Evolutionary conservation across 148 eudicot genomes (phyloP).

Genomic region (Salicornia ramosissima): DNA sequence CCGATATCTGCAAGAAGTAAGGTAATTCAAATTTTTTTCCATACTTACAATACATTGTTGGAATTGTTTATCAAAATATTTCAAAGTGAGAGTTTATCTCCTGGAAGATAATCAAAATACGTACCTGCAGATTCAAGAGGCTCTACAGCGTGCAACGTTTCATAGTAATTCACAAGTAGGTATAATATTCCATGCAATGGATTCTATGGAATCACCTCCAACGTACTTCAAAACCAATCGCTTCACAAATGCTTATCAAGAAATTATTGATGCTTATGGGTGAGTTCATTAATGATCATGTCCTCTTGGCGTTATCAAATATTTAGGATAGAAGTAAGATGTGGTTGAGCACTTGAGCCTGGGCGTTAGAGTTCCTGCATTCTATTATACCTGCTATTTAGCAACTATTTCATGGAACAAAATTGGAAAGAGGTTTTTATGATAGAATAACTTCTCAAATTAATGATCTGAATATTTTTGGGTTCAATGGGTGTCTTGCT

Average conservation of each 20-base stretch:
- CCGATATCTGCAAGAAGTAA: conserved; percentile 79
- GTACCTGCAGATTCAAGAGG: conserved; percentile 72
- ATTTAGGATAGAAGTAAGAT: neutral
- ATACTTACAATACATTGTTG: neutral
- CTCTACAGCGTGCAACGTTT: conserved; percentile 87
- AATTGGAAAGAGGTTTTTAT: neutral
- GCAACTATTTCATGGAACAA: neutral
- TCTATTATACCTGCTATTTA: neutral
- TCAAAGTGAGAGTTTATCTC: conserved; percentile 5
- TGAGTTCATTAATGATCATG: conserved; percentile 29
- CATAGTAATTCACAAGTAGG: conserved; percentile 98
- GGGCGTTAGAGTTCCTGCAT: neutral
- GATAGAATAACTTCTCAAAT: neutral
- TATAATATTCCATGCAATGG: conserved; percentile 87
- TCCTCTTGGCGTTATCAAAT: conserved; percentile 1
- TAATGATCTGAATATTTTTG: neutral
- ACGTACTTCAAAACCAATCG: conserved; percentile 87
- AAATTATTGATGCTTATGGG: conserved; percentile 99
- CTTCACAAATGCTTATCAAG: conserved; percentile 91
- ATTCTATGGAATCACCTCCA: conserved; percentile 85
- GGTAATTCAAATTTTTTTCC: conserved; percentile 43
- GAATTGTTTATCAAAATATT: conserved; percentile 1
- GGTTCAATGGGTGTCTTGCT: neutral
- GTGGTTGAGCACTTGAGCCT: too few relatives aligned
- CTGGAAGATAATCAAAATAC: conserved; percentile 15